A percentile compares a stretch with the other conserved stretches of the same genome.
Evolutionary conservation across 495 filamentous ascomycete species (phyloP).

Genomic region (Aspergillus diversus): DNA sequence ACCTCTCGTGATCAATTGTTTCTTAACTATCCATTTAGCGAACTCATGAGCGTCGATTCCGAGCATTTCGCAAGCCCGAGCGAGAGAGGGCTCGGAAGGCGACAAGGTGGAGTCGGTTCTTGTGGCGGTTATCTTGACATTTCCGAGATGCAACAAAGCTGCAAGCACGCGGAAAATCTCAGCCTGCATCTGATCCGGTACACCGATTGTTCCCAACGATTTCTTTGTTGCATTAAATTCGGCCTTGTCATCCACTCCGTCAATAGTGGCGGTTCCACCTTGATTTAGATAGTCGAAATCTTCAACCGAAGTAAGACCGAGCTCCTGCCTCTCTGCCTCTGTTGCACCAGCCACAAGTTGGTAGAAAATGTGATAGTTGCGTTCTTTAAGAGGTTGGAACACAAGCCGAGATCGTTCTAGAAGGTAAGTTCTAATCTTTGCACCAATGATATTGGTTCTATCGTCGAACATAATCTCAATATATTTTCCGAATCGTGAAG

Average conservation of each 20-base stretch:
- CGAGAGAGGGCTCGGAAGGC: conserved; percentile 78
- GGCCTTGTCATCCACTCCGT: conserved; percentile 92
- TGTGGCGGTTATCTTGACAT: conserved; percentile 90
- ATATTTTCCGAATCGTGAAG: conserved; percentile 98
- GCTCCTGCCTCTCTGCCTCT: conserved; percentile 78
- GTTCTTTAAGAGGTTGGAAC: conserved; percentile 96
- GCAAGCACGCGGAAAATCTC: conserved; percentile 92
- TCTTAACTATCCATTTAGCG: conserved; percentile 99
- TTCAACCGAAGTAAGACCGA: conserved; percentile 78
- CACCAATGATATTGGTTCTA: conserved; percentile 94
- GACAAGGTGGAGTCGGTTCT: conserved; percentile 83
- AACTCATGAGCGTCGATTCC: conserved; percentile 88
- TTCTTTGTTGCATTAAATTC: conserved; percentile 88
- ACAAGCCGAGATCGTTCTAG: conserved; percentile 94
- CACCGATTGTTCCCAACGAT: conserved; percentile 87
- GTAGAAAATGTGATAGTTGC: conserved; percentile 99
- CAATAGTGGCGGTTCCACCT: conserved; percentile 86
- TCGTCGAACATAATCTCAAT: conserved; percentile 99
- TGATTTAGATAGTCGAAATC: conserved; percentile 97
- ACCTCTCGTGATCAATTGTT: conserved; percentile 93
- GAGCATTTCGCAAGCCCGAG: conserved; percentile 81
- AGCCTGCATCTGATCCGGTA: conserved; percentile 69
- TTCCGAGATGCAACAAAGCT: conserved; percentile 91
- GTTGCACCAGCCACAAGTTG: conserved; percentile 93
- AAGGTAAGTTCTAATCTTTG: conserved; percentile 94